A percentile compares a stretch with the other conserved stretches of the same genome.
phyloP scores from a whole-genome alignment of 73 alveolate genomes.

The Urostyla sp. region DNA sequence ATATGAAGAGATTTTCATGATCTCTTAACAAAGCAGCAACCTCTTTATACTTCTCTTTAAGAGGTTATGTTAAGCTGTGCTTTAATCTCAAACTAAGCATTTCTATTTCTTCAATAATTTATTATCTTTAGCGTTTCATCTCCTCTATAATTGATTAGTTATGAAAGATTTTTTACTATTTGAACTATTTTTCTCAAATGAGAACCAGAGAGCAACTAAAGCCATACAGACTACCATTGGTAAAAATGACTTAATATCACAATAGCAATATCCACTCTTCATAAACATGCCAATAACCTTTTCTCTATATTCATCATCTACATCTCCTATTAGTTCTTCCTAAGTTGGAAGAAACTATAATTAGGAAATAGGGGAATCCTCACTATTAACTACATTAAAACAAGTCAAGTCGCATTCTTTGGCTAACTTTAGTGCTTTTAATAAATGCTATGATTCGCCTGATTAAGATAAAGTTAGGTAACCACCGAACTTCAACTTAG shows the following conservation, averaged over 20 bases:
- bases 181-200: slow-evolving; percentile 22
- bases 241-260: slow-evolving; percentile 77
- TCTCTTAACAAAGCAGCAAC: slow-evolving; percentile 67
- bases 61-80: slow-evolving; percentile 25
- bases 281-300: slow-evolving; percentile 83
- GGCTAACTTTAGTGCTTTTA: slow-evolving; percentile 61
- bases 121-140: background rate
- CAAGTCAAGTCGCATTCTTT: slow-evolving; percentile 60
- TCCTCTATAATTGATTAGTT: slow-evolving; percentile 11
- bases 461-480: slow-evolving; percentile 77
- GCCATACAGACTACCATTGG: slow-evolving; percentile 70
- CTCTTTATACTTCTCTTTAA: slow-evolving; percentile 26
- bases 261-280: slow-evolving; percentile 91
- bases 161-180: background rate
- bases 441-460: slow-evolving; percentile 87
- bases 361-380: slow-evolving; percentile 79
- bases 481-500: slow-evolving; percentile 62
- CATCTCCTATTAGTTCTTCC: background rate
- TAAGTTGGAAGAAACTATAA: slow-evolving; percentile 17
- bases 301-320: slow-evolving; percentile 57
- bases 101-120: slow-evolving; percentile 21
- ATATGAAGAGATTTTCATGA: slow-evolving; percentile 74
- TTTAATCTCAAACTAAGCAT: slow-evolving; percentile 7
- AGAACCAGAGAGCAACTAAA: slow-evolving; percentile 72
- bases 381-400: slow-evolving; percentile 84